Percentiles rank a stretch among this genome's conserved stretches.
Evolutionary conservation across 306 rosid species (phyloP).

Genomic region (Lablab purpureus): DNA sequence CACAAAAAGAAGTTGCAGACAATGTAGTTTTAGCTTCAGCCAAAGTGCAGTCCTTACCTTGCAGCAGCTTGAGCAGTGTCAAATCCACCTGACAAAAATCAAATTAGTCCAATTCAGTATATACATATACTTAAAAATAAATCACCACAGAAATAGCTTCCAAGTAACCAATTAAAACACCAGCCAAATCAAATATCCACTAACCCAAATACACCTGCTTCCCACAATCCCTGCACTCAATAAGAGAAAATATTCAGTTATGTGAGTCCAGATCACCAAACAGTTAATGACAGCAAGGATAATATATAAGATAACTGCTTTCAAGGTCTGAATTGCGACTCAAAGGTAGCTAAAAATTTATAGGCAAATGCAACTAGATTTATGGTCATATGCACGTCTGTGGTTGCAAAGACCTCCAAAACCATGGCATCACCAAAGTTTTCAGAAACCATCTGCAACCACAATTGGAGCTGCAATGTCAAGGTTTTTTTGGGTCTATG

Average conservation of each 20-base stretch:
- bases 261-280: slow-evolving; percentile 14
- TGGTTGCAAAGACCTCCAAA: neutral
- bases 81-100: slow-evolving; percentile 68
- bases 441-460: neutral
- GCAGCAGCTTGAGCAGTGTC: slow-evolving; percentile 86
- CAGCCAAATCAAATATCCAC: slow-evolving; percentile 26
- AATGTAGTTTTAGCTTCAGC: slow-evolving; percentile 4
- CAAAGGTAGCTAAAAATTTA: neutral
- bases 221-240: slow-evolving; percentile 76
- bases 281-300: neutral
- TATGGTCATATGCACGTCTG: neutral
- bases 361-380: neutral
- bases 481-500: neutral
- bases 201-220: slow-evolving; percentile 88
- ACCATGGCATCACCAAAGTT: neutral
- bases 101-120: slow-evolving; percentile 12
- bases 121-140: neutral
- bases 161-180: neutral
- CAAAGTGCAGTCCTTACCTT: slow-evolving; percentile 52
- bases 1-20: neutral
- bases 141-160: neutral
- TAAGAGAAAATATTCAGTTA: slow-evolving; percentile 13
- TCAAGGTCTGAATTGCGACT: neutral
- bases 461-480: neutral
- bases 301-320: neutral